A percentile compares a stretch with the other conserved stretches of the same genome.
Evolutionary conservation across 139 green algal genomes (phyloP).

Genomic region (Tetradesmus lagerheimii): DNA sequence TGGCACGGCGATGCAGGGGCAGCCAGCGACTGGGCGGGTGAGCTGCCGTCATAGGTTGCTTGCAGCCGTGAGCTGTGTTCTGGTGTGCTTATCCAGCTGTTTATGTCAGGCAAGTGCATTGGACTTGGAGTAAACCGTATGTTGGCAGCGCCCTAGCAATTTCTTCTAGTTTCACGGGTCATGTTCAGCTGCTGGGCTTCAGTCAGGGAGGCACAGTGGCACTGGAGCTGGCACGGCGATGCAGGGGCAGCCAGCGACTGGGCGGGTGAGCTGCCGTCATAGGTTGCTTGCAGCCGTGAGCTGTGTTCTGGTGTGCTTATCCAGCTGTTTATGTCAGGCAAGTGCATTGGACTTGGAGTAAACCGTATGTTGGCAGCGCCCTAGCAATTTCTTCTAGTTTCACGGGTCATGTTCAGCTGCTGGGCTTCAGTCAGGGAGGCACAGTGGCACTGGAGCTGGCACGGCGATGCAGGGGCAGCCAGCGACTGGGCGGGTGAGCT

Average conservation of each 20-base stretch:
- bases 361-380: no score
- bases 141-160: no score
- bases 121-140: no score
- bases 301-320: neutral
- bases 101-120: no score
- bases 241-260: neutral
- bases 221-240: slow-evolving; percentile 41
- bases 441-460: slow-evolving; percentile 54
- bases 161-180: no score
- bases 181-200: slow-evolving; percentile 53
- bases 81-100: no score
- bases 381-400: no score
- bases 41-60: no score
- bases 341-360: no score
- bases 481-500: slow-evolving; percentile 1
- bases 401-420: slow-evolving; percentile 7
- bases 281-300: neutral
- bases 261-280: slow-evolving; percentile 13
- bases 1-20: slow-evolving; percentile 6
- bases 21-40: neutral
- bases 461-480: neutral
- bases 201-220: slow-evolving; percentile 56
- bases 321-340: no score
- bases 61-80: neutral
- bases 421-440: slow-evolving; percentile 61